Conservation (phyloP, 2,329 filamentous ascomycete genomes). For the Akanthomyces dipterigenus region DNA sequence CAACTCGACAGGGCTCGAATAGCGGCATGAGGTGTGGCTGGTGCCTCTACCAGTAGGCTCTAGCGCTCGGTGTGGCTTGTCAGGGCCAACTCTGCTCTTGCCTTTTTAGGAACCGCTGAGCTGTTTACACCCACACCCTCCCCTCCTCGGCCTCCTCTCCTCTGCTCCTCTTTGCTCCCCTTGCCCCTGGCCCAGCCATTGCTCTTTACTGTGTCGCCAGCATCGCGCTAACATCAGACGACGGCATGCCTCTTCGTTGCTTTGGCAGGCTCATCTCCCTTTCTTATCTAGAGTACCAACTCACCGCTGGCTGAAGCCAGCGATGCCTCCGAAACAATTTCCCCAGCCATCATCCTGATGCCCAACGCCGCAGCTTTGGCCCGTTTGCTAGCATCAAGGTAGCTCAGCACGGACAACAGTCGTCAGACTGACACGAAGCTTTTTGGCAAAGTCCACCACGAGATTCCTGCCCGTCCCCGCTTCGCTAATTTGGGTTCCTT, state of each 20-base stretch:
- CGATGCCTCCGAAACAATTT: neutral
- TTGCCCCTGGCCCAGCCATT: neutral
- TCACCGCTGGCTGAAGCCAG: neutral
- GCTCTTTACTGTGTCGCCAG: neutral
- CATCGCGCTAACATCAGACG: neutral
- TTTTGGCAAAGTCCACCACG: neutral
- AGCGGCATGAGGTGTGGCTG: slow-evolving; percentile 10
- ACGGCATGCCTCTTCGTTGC: neutral
- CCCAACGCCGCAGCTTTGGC: neutral
- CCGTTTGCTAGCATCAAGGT: neutral
- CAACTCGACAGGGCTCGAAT: neutral
- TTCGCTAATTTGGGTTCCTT: neutral
- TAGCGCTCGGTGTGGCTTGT: slow-evolving; percentile 8
- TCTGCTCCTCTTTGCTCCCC: neutral
- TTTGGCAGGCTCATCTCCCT: neutral
- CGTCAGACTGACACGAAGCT: neutral
- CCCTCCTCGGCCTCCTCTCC: neutral
- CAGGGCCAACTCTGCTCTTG: slow-evolving; percentile 2
- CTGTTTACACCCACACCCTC: neutral
- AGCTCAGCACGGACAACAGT: slow-evolving; percentile 1
- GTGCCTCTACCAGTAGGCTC: too few species aligned
- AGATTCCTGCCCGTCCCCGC: neutral
- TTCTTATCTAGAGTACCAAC: neutral
- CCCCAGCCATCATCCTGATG: neutral
- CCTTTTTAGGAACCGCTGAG: slow-evolving; percentile 6